These are phyloP conservation scores for Phenoliferia sp. DNA, from an alignment of 1,284 basidiomycete genomes.

Conservation along the genomic window DNA sequence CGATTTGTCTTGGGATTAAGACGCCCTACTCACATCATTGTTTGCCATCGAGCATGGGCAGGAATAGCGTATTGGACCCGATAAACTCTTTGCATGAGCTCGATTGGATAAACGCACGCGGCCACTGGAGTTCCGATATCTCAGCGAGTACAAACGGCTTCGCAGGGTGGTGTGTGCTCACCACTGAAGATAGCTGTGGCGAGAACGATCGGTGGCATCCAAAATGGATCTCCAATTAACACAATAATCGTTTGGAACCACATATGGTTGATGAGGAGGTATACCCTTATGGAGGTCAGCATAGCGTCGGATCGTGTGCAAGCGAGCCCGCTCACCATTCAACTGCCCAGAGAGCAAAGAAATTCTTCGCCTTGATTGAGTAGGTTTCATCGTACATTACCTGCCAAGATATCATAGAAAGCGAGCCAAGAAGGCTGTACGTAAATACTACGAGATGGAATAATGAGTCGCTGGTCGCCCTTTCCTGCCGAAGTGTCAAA, in stretches of 20 bases:
- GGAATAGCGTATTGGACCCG: slow-evolving; percentile 29
- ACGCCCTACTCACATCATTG: slow-evolving; percentile 1
- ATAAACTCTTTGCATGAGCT: slow-evolving; percentile 28
- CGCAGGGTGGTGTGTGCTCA: too few species aligned
- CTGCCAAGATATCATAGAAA: slow-evolving; percentile 14
- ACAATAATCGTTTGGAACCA: too few species aligned
- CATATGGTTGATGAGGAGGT: too few species aligned
- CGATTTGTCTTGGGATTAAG: neutral
- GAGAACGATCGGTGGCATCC: too few species aligned
- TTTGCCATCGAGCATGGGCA: slow-evolving; percentile 19
- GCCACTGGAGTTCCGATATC: too few species aligned
- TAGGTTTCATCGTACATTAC: slow-evolving; percentile 20
- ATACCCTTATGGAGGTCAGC: too few species aligned
- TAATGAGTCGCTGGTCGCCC: slow-evolving; percentile 4
- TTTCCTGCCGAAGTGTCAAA: neutral
- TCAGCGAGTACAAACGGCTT: too few species aligned
- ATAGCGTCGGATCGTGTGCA: too few species aligned
- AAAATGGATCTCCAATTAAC: too few species aligned
- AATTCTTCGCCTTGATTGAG: slow-evolving; percentile 20
- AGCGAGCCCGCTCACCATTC: slow-evolving; percentile 20
- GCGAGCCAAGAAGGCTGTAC: slow-evolving; percentile 26
- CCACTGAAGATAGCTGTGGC: too few species aligned
- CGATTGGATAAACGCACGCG: slow-evolving; percentile 27
- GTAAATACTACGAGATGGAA: slow-evolving; percentile 10
- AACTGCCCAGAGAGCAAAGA: slow-evolving; percentile 28